These are phyloP conservation scores for Wallemia ichthyophaga DNA, from an alignment of 1,284 basidiomycete genomes.

Conservation along the genomic window DNA sequence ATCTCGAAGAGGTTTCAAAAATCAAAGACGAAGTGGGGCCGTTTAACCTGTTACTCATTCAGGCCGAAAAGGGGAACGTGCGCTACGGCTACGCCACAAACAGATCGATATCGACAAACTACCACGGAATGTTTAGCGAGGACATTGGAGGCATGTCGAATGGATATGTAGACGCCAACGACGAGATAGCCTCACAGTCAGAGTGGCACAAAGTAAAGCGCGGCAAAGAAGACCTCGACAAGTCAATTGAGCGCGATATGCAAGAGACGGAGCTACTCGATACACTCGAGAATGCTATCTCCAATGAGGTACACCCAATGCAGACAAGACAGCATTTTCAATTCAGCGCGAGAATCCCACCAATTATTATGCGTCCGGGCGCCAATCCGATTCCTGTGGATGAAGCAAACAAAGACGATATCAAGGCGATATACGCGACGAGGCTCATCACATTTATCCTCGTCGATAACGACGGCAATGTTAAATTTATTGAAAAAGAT, in stretches of 20 bases:
- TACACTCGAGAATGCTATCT: not conserved
- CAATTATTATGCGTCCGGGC: not conserved
- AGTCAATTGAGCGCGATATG: not conserved
- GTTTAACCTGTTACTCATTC: not conserved
- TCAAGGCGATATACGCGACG: not conserved
- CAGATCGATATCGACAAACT: not conserved
- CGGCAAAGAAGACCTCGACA: not conserved
- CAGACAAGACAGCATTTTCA: not conserved
- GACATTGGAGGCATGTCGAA: not conserved
- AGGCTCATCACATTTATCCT: not conserved
- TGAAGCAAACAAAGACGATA: not conserved
- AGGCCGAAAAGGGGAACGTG: not conserved
- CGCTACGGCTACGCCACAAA: not conserved
- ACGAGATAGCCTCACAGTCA: not conserved
- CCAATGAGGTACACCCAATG: not conserved
- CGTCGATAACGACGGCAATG: not conserved
- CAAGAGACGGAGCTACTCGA: not conserved
- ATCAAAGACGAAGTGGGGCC: not conserved
- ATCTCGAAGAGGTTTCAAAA: not conserved
- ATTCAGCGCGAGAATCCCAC: not conserved
- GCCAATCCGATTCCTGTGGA: not conserved
- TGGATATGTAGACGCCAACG: not conserved
- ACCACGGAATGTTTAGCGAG: not conserved
- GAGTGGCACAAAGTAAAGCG: not conserved
- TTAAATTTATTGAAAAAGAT: not conserved